These are phyloP conservation scores for Pistacia atlantica DNA, from an alignment of 345 rosid species.

Conservation along the genomic window DNA sequence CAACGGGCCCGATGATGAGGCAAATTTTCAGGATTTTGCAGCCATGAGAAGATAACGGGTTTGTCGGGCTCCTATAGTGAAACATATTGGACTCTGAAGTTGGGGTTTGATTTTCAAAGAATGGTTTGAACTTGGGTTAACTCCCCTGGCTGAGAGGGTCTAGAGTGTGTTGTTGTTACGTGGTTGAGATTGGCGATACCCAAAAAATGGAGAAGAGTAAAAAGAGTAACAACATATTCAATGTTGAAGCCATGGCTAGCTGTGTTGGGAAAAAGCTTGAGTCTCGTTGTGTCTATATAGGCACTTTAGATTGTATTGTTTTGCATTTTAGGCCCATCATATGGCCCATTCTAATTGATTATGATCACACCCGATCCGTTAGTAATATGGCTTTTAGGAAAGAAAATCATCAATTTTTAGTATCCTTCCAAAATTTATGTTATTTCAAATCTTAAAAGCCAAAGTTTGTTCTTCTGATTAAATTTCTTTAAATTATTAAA, in stretches of 20 bases:
- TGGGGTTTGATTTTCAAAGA: conserved; percentile 11
- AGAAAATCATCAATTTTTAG: no score
- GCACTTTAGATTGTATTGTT: no score
- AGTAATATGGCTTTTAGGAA: no score
- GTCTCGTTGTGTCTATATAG: no score
- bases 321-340: no score
- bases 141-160: conserved; percentile 33
- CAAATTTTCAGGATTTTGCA: not conserved
- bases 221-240: not conserved
- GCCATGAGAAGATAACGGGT: conserved; percentile 14
- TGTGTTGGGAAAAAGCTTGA: not conserved
- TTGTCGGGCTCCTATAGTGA: conserved; percentile 44
- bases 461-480: no score
- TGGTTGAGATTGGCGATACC: not conserved
- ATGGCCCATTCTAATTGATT: no score
- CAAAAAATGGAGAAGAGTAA: conserved; percentile 9
- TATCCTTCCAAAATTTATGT: no score
- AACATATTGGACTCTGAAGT: conserved; percentile 34
- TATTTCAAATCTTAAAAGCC: no score
- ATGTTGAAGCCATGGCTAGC: not conserved
- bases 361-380: no score
- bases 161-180: conserved; percentile 23
- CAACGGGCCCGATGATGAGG: conserved; percentile 14
- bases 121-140: conserved; percentile 25
- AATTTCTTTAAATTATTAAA: no score